phyloP scores from a whole-genome alignment of 2,329 filamentous ascomycete genomes.

The Colletotrichum somersetense region DNA sequence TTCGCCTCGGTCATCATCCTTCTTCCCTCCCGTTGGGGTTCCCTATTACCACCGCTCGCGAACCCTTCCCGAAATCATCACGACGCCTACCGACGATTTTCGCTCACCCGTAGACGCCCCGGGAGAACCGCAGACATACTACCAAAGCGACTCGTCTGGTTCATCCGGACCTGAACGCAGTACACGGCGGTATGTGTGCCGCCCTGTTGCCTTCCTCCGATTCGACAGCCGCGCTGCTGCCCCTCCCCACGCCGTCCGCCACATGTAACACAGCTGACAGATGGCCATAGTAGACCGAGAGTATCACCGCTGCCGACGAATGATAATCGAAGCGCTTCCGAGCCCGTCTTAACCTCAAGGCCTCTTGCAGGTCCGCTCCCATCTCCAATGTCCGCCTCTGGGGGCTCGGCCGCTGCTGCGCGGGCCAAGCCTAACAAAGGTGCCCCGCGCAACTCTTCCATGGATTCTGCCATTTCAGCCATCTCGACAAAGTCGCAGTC shows the following conservation, averaged over 20 bases:
- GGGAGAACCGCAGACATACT: constrained; percentile 49
- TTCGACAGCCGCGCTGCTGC: background rate
- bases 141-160: constrained; percentile 54
- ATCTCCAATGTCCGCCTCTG: constrained; percentile 59
- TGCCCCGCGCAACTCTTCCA: constrained; percentile 82
- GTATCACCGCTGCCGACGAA: constrained; percentile 56
- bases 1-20: constrained; percentile 46
- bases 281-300: constrained; percentile 45
- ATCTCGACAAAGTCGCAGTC: constrained; percentile 72
- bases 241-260: constrained; percentile 18
- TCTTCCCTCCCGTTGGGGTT: constrained; percentile 43
- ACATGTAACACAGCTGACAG: constrained; percentile 31
- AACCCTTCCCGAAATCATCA: constrained; percentile 49
- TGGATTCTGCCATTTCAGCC: constrained; percentile 91
- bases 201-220: constrained; percentile 7
- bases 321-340: constrained; percentile 62
- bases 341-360: constrained; percentile 58
- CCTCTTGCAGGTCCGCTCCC: constrained; percentile 56
- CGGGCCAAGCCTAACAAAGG: constrained; percentile 56
- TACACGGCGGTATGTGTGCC: constrained; percentile 49
- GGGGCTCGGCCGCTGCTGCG: constrained; percentile 58
- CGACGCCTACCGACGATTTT: constrained; percentile 48
- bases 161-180: constrained; percentile 50
- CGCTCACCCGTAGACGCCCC: constrained; percentile 41
- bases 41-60: constrained; percentile 46